Evolutionary conservation across 768 basidiomycete genomes (phyloP), one percentile per base, ranked within the genome.

Genomic region (Pholiota microspora): DNA sequence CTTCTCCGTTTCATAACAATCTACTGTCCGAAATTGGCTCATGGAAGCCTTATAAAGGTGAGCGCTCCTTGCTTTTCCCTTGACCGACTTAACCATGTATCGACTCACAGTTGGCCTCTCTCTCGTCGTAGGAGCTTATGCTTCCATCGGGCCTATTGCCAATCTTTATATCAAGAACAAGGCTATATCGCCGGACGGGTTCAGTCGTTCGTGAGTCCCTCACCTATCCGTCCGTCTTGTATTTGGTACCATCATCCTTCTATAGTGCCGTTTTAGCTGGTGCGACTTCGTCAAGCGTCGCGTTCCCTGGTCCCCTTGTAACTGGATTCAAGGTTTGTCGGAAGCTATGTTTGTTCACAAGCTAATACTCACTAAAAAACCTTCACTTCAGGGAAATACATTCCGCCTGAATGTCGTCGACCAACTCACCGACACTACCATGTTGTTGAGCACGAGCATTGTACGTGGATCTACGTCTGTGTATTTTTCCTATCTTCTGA

Each of bases 361-460:
- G 12, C 7, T 4, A 31, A 13, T n/a, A 28, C n/a, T 21, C 9
- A 16, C 29, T 2, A 36, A 32, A 1, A 15, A 15, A 3, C 7
- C 24, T 10, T 24, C 4, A 27, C 4, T 27, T 1, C 27, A 64
- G 69, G 76, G 78, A 15, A 71, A 73, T 50, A 62, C 59, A 24
- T 79, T 81, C 57, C 34, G 53, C 18, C 63, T 85, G 49, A 79
- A 81, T 50, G 78, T 84, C 7, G 60, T 72, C 16, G 72, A 81
- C 54, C 34, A 60, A 6, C 71, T 84, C 23, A 69, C 64, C 1
- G 80, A 84, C 44, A 66, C 69, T 0, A 66, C 73, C 0, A 81
- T 84, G 82, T 55, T 75, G 25, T 69, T 69, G 49, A 68, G 66
- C 9, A 83, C 81, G 15, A 77, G 74, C 25, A 75, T 84, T 44